Evolutionary conservation across 73 alveolate species (phyloP).

Genomic region (Paramecium octaurelia): DNA sequence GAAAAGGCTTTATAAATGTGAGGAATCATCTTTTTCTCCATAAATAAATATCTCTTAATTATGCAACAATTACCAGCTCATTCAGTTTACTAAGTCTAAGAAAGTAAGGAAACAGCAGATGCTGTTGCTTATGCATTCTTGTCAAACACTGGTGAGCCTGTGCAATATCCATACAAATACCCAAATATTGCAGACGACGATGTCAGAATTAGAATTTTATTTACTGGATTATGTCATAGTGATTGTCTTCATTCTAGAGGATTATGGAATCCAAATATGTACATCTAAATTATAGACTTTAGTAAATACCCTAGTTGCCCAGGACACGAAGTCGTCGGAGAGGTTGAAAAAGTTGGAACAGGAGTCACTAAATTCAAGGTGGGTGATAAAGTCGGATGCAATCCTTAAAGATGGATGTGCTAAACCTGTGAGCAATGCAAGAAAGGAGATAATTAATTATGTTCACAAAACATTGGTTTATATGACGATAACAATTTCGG

Average conservation of each 20-base stretch:
- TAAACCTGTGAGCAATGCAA: constrained; percentile 56
- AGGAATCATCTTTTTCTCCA: constrained; percentile 3
- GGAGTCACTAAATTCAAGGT: constrained; percentile 60
- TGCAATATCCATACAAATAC: constrained; percentile 16
- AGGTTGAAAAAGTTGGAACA: constrained; percentile 68
- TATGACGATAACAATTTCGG: constrained; percentile 69
- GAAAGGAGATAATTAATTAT: constrained; percentile 59
- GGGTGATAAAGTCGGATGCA: constrained; percentile 78
- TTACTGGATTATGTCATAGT: constrained; percentile 76
- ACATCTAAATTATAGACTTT: not conserved
- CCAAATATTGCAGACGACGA: constrained; percentile 68
- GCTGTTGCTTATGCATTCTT: constrained; percentile 40
- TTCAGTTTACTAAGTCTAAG: not conserved
- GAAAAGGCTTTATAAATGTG: not conserved
- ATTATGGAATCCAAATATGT: constrained; percentile 61
- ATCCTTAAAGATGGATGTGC: constrained; percentile 65
- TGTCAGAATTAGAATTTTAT: constrained; percentile 67
- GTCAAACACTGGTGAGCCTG: not conserved
- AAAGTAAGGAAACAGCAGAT: constrained; percentile 28
- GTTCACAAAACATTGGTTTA: constrained; percentile 10
- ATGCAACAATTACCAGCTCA: constrained; percentile 50
- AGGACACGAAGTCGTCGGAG: constrained; percentile 81
- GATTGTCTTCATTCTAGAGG: constrained; percentile 69
- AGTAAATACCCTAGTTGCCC: constrained; percentile 73
- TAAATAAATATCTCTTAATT: constrained; percentile 3